Evolutionary conservation across 2,329 filamentous ascomycete genomes (phyloP), one percentile per base, ranked within the genome.

Genomic region (Diaporthe aspalathi): DNA sequence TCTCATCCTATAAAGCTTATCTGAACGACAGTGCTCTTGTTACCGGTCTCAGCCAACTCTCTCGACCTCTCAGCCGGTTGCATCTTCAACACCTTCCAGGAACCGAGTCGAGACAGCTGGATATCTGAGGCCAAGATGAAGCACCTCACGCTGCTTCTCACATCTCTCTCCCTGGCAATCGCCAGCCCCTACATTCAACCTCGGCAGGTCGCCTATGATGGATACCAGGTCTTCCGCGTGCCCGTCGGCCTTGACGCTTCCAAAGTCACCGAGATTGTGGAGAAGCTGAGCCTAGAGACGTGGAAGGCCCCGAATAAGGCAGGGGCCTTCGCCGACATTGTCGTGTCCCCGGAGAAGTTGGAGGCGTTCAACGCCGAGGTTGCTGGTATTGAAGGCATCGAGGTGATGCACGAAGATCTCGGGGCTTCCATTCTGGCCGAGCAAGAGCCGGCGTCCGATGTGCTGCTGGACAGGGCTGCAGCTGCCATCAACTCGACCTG

Each of bases 191-290:
- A 24, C 43, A n/a, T 68, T 8, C 50, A 69, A 27, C 40, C 67
- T 12, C 67, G 68, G 32, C 71, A 70, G 43, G 76, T 82, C 6
- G 81, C 80, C 0, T 86, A 86, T 70, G 77, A 82, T 67, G 83
- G 84, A 5, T 83, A 82, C 78, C 83, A 84, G 73, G 83, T 84
- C n/a, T 81, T 83, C 66, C 82, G 83, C 24, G 76, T 85, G n/a
- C 76, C 80, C 9, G 80, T 82, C 45, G 77, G 78, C 22, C 73
- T 79, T 53, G 75, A 81, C 62, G 77, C 77, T 24, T 76, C 74
- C 70, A 75, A 75, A 24, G 74, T 84, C 65, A 79, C 79, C 72
- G 72, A 75, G n/a, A 76, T 83, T 70, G 75, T 83, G 57, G 70
- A 76, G 54, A 77, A 77, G 70, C 78, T 83, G 35, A 77, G 77